These are phyloP conservation scores for Erysimum cheiranthoides DNA, from an alignment of 345 rosid species.

Conservation along the genomic window DNA sequence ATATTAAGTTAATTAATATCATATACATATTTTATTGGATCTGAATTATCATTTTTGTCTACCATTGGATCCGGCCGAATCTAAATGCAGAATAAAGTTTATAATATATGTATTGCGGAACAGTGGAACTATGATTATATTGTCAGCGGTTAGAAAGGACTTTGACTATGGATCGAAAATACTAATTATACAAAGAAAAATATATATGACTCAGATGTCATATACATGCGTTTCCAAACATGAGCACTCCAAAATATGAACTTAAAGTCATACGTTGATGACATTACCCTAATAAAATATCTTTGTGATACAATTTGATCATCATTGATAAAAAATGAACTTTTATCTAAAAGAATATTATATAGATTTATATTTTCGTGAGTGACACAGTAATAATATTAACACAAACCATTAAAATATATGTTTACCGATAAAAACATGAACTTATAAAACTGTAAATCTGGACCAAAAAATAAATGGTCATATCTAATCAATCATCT, in stretches of 20 bases:
- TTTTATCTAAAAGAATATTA: background rate
- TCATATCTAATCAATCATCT: background rate
- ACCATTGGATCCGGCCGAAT: background rate
- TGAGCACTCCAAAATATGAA: slow-evolving; percentile 15
- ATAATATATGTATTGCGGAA: background rate
- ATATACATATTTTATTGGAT: background rate
- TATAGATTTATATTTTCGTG: background rate
- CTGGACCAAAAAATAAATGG: slow-evolving; percentile 2
- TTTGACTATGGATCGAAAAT: slow-evolving; percentile 1
- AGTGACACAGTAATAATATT: background rate
- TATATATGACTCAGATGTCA: background rate
- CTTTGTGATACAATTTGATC: background rate
- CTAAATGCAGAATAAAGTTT: background rate
- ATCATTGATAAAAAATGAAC: background rate
- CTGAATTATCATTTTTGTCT: background rate
- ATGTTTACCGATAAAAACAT: background rate
- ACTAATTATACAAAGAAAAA: background rate
- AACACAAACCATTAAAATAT: background rate
- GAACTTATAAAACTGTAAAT: background rate
- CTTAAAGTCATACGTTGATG: slow-evolving; percentile 6
- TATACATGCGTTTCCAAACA: slow-evolving; percentile 1
- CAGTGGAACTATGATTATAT: background rate
- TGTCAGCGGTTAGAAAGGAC: background rate
- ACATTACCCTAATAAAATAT: background rate
- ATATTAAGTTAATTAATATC: background rate